Conservation (phyloP, 345 rosid species). For the Melastoma malabathricum region DNA sequence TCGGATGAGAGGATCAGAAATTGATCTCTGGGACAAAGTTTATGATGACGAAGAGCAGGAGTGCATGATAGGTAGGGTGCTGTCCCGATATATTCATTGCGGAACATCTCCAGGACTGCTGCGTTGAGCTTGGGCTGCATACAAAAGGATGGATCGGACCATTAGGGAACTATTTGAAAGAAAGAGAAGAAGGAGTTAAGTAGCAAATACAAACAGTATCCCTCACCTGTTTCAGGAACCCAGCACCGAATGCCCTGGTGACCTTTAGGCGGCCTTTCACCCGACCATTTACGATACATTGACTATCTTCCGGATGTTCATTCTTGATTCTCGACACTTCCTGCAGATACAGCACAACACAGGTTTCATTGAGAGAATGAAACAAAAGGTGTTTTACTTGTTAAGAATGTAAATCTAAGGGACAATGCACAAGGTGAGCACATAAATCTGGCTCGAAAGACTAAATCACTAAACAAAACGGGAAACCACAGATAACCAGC, state of each 20-base stretch:
- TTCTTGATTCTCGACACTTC: conserved; percentile 81
- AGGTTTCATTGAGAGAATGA: not conserved
- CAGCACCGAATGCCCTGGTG: conserved; percentile 97
- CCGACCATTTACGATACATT: conserved; percentile 80
- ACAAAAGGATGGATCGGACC: conserved; percentile 4
- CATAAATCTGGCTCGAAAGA: too few relatives aligned
- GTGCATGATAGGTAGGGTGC: conserved; percentile 73
- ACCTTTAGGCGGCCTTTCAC: conserved; percentile 95
- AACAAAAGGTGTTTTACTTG: not conserved
- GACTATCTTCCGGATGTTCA: conserved; percentile 89
- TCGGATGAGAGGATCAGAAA: conserved; percentile 88
- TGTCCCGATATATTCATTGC: conserved; percentile 75
- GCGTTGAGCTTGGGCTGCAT: conserved; percentile 81
- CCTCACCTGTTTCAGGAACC: conserved; percentile 81
- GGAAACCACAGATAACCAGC: too few relatives aligned
- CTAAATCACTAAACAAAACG: too few relatives aligned
- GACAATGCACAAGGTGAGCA: too few relatives aligned
- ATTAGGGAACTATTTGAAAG: too few relatives aligned
- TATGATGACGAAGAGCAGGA: conserved; percentile 82
- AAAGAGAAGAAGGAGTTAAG: too few relatives aligned
- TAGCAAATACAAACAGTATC: too few relatives aligned
- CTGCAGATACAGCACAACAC: conserved; percentile 26
- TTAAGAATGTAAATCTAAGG: not conserved
- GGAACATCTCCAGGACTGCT: conserved; percentile 74
- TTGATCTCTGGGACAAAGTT: conserved; percentile 68